Base-by-base conservation (phyloP, 768 basidiomycete genomes). In the Botryobasidium botryosum region DNA sequence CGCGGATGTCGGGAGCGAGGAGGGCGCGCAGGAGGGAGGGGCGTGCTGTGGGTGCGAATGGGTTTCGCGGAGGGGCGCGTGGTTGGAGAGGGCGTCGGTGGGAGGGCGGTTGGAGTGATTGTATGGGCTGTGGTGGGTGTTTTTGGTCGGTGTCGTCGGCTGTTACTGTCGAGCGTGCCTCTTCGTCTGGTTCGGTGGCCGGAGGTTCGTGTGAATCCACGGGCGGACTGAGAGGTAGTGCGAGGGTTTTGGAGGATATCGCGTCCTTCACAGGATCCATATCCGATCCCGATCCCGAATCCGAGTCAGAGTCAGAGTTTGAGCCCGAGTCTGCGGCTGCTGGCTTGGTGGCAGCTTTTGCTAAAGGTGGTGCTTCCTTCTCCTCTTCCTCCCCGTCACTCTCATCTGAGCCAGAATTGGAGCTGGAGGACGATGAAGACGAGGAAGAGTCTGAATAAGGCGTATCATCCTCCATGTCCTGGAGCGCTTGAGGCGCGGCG, bases 11-110 rank as follows among this genome's bases (percentile, higher is more conserved):
- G 10, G 80, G 83, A 17, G 79, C 64, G 4, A 94, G 68, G 10
- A 94, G 64, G 84, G 79, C 87, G 49, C 80, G 79, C 45, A 94
- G 62, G 17, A 94, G 67, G 13, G 75, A 75, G 5, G 80, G 71
- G 17, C 78, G 70, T 21, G 40, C 15, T 26, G 40, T 26, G 12
- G 72, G 64, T 29, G 68, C 69, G 52, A 85, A 86, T 1, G 75
- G 75, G 59, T 79, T 83, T 15, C 24, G 23, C 13, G 24, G 40
- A 26, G 40, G 12, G 8, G 13, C 13, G 10, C 24, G 40, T 26
- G 23, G 23, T 26, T 25, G 8, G 8, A 12, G 23, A 31, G 12
- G 12, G 40, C 60, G 36, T 15, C 17, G 47, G 31, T n/a, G 10
- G 26, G 21, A n/a, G 32, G 23, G 49, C 24, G 46, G 37, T 41